Percentiles rank a stretch among this genome's conserved stretches.
Conservation (phyloP, 129 eudicot species). For the Lonicera japonica region DNA sequence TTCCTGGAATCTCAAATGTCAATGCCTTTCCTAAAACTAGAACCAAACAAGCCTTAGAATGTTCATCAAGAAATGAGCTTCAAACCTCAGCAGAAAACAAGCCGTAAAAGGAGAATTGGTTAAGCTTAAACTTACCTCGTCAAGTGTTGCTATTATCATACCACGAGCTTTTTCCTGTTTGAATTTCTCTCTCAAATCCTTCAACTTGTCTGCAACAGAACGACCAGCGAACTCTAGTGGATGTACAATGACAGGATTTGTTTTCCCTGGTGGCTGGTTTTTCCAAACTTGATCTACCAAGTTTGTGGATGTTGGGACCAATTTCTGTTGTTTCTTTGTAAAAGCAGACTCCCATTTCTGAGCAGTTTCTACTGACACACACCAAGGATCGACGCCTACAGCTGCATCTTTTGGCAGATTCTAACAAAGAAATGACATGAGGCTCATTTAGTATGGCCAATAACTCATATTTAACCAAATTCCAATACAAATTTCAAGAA, state of each 20-base stretch:
- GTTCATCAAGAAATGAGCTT: too few species aligned
- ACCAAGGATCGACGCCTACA: constrained; percentile 88
- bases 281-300: constrained; percentile 95
- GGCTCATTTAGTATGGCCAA: constrained; percentile 7
- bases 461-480: background rate
- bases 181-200: constrained; percentile 70
- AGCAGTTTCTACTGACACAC: constrained; percentile 84
- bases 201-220: constrained; percentile 77
- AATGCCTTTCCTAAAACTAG: too few species aligned
- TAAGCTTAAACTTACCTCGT: constrained; percentile 60
- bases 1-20: too few species aligned
- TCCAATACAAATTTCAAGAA: background rate
- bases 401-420: constrained; percentile 69
- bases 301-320: constrained; percentile 67
- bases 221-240: constrained; percentile 79
- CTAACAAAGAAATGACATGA: constrained; percentile 36
- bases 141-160: constrained; percentile 73
- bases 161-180: constrained; percentile 60
- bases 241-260: constrained; percentile 70
- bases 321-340: constrained; percentile 60
- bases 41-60: too few species aligned
- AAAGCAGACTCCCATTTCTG: constrained; percentile 78
- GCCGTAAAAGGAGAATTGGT: too few species aligned
- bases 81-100: background rate
- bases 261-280: constrained; percentile 60